Evolutionary conservation across 1,284 basidiomycete genomes (phyloP).

Genomic region (Irpex sp.): DNA sequence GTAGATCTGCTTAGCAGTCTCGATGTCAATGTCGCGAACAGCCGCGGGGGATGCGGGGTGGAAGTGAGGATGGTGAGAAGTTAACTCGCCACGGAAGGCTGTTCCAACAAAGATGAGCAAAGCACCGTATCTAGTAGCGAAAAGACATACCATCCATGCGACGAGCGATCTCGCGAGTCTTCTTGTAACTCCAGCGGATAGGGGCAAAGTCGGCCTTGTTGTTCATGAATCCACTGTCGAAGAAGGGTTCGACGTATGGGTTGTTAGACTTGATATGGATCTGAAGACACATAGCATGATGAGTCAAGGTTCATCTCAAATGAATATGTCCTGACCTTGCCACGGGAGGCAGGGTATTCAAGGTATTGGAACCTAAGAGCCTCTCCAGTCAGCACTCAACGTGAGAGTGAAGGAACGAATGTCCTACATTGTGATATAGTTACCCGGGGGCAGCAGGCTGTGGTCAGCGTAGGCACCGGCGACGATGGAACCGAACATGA

Average conservation of each 20-base stretch:
- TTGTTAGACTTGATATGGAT: conserved; percentile 60
- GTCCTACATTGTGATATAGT: conserved; percentile 63
- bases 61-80: conserved; percentile 72
- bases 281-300: conserved; percentile 24
- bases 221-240: conserved; percentile 75
- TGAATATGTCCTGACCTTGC: conserved; percentile 37
- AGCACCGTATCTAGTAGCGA: background rate
- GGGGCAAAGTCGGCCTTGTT: conserved; percentile 74
- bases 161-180: conserved; percentile 67
- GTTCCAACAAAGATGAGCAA: background rate
- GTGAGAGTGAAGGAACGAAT: background rate
- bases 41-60: conserved; percentile 64
- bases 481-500: conserved; percentile 69
- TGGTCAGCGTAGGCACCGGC: conserved; percentile 70
- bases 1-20: conserved; percentile 60
- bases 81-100: conserved; percentile 69
- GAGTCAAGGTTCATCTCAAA: background rate
- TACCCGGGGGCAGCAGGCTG: conserved; percentile 62
- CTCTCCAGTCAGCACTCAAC: conserved; percentile 1
- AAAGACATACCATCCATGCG: conserved; percentile 59
- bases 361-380: conserved; percentile 60
- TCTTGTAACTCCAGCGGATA: conserved; percentile 74
- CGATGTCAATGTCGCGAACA: conserved; percentile 59
- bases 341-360: conserved; percentile 66
- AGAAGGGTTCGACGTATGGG: conserved; percentile 62